phyloP scores from a whole-genome alignment of 768 basidiomycete genomes.

The Hygrocybe coccinea region DNA sequence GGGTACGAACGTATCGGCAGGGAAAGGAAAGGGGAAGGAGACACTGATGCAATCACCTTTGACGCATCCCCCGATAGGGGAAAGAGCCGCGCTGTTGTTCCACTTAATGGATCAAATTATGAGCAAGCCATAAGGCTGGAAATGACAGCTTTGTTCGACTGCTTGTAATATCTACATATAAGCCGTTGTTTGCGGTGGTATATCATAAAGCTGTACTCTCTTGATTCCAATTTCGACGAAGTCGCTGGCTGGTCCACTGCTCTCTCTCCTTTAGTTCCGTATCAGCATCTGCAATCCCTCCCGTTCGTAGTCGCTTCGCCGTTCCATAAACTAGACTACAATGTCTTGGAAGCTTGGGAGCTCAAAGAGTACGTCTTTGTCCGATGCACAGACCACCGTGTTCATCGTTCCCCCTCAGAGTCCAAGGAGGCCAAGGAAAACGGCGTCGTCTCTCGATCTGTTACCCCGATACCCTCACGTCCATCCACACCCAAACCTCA shows the following conservation, averaged over 20 bases:
- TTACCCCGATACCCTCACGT: constrained; percentile 76
- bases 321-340: background rate
- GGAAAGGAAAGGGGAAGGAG: too few species aligned
- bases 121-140: too few species aligned
- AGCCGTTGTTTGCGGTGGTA: too few species aligned
- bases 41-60: too few species aligned
- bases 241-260: background rate
- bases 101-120: too few species aligned
- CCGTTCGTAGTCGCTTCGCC: background rate
- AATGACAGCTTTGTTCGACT: too few species aligned
- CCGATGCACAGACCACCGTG: constrained; percentile 4
- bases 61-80: too few species aligned
- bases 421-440: constrained; percentile 67
- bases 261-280: background rate
- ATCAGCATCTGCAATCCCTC: background rate
- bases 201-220: background rate
- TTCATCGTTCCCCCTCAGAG: constrained; percentile 36
- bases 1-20: too few species aligned
- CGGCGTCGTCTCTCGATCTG: constrained; percentile 68
- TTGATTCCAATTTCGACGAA: background rate
- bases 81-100: too few species aligned
- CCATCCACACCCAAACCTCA: constrained; percentile 70
- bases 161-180: too few species aligned
- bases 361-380: constrained; percentile 26
- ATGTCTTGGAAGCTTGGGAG: constrained; percentile 37